A percentile compares a stretch with the other conserved stretches of the same genome.
Evolutionary conservation across 2,329 filamentous ascomycete genomes (phyloP).

Genomic region (Botrytis hyacinthi): DNA sequence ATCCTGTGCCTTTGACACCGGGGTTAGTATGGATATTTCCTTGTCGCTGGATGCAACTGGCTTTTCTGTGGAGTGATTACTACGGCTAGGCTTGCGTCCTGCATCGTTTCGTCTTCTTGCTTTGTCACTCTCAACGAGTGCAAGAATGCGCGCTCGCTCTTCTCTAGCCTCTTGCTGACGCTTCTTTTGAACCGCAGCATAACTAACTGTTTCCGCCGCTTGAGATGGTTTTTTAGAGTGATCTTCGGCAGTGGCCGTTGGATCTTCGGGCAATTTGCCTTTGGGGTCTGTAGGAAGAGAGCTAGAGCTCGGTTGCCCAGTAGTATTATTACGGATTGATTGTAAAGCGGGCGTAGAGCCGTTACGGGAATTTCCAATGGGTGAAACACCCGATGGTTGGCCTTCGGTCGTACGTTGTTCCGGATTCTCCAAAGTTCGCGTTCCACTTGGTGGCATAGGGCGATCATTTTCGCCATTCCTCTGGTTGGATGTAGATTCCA

Average conservation of each 20-base stretch:
- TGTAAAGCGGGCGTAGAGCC: not conserved
- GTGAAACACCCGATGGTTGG: not conserved
- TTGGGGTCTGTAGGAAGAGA: not conserved
- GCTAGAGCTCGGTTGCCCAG: not conserved
- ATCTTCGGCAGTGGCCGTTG: not conserved
- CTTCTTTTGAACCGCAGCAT: conserved; percentile 56
- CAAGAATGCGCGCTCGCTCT: conserved; percentile 69
- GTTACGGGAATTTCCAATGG: not conserved
- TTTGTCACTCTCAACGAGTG: conserved; percentile 75
- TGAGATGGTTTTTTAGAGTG: not conserved
- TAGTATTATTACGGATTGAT: not conserved
- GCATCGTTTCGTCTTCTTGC: conserved; percentile 60
- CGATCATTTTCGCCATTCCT: not conserved
- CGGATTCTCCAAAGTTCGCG: not conserved
- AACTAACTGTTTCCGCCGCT: conserved; percentile 44
- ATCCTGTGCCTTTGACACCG: conserved; percentile 30
- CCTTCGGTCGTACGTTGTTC: conserved; percentile 2
- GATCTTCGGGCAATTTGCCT: not conserved
- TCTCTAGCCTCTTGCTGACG: conserved; percentile 63
- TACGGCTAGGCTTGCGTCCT: conserved; percentile 46
- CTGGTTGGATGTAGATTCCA: conserved; percentile 17
- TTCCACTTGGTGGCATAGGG: not conserved
- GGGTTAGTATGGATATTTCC: conserved; percentile 10
- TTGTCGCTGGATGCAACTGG: not conserved
- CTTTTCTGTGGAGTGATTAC: not conserved